Evolutionary conservation across 2,329 filamentous ascomycete species (phyloP), one percentile per base, ranked within the genome.

Genomic region (Hymenoscyphus occultus): DNA sequence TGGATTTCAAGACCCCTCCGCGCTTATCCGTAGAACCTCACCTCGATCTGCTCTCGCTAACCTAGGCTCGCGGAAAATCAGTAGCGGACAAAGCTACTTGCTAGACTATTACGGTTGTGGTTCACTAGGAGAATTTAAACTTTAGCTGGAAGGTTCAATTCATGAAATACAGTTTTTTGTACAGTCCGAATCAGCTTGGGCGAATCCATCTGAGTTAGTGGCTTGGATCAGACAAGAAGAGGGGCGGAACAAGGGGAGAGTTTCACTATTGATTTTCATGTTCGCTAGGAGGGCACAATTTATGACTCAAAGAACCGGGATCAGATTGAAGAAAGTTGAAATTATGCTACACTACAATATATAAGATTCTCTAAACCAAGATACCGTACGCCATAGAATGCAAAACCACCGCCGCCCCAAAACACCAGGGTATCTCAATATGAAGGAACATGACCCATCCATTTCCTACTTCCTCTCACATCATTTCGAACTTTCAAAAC

Each of bases 401-500:
- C 19, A 51, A 48, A 28, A 12, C 4, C 45, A 1, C 7, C 45
- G 9, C 14, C 45, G 1, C 7, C 9, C 45, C 19, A 51, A 22
- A 51, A 28, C 9, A n/a, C 45, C n/a, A 19, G 45, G 45, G 45
- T 51, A 51, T 51, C 45, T 51, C 45, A 22, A 51, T 22, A 6
- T 22, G 14, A 51, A 51, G 45, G 22, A 28, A 51, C 28, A 45
- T 4, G n/a, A 5, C 16, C 42, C n/a, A 6, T 45, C n/a, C 42
- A 16, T 5, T 45, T 45, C 7, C 16, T 1, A 13, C 40, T 45
- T 45, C 6, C 42, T n/a, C 42, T 19, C n/a, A 19, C 14, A n/a
- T 19, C 42, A 42, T 16, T 42, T 2, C 28, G 1, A 28, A 19
- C 16, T n/a, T 51, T 57, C 54, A 72, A 64, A 75, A 74, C 39